Base-by-base conservation (phyloP, 345 rosid species). In the Salix udensis region DNA sequence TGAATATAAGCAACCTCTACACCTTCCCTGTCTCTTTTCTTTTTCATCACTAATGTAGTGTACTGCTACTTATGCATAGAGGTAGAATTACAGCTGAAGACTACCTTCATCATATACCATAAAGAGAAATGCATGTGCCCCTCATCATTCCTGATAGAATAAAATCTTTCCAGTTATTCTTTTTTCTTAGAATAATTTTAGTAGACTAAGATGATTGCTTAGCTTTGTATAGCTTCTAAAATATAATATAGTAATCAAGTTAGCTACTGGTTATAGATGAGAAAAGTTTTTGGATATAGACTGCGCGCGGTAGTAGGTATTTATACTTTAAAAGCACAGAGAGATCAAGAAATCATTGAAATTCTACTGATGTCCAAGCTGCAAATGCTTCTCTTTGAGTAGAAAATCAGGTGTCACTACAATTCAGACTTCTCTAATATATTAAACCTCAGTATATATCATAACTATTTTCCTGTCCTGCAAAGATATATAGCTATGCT, bases 61-160 rank as follows among this genome's bases (percentile, higher is more conserved):
- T 12, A 68, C 67, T 70, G 14, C 0, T 30, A 30, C 48, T 26
- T 71, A 26, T 61, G 1, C 21, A 28, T 46, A 66, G 36, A 76
- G 68, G 77, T 76, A 72, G 75, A 82, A 78, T 78, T 82, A 76
- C 68, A 70, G 78, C 52, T 50, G 37, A 78, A 74, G 74, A 24
- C 78, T 70, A 66, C 60, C 76, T 74, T 75, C 85, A 87, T 82
- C 81, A 85, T 83, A 72, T 79, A 71, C 82, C 61, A 55, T 75
- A 70, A 80, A 74, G 82, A 62, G 79, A 77, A 74, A 76, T 68
- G 73, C 82, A 76, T 84, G 82, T 76, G 86, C 40, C 70, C 30
- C 48, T 68, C 79, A 81, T 81, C 85, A 87, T 83, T 74, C 67
- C 77, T 72, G 77, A 16, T 46, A n/a, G 64, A 78, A 42, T n/a